Evolutionary conservation across 1,139 yeast genomes (phyloP), one percentile per base, ranked within the genome.

Genomic region (Hyphopichia khmerensis): DNA sequence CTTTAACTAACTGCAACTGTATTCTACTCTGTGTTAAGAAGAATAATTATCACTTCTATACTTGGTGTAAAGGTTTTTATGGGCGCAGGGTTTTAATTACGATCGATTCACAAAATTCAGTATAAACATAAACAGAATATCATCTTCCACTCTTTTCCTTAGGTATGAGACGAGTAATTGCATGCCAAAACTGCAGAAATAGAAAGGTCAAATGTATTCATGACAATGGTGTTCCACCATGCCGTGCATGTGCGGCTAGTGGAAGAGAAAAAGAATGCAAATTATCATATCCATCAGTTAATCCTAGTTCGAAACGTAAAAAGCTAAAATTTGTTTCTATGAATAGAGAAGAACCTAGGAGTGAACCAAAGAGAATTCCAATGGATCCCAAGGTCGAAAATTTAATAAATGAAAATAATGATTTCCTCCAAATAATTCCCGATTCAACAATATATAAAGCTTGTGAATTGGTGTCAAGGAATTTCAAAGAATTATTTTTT

Each of bases 191-290:
- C 6, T 23, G 8, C 19, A 35, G 37, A 23, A n/a, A 24, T 7
- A n/a, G 37, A 15, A 35, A 35, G 15, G 27, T 35, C 30, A 35
- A 35, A 13, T 35, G 37, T 23, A n/a, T 35, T 10, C 37, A 35
- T 24, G 37, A n/a, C n/a, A n/a, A 35, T 13, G 37, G 37, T 9
- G 19, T 10, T 14, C 30, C 37, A 10, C 37, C 37, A 15, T 35
- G 37, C 15, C 26, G 30, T 4, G 37, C 29, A 16, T 35, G 37
- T 15, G 27, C 14, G 3, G 16, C 27, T 6, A 35, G 19, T 18
- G 37, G 37, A 10, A 35, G 14, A 35, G 29, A 15, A 4, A n/a
- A n/a, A 23, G n/a, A 23, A n/a, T 35, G 37, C 15, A 13, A 35
- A 15, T 35, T 35, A 26, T 13, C 27, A 9, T 35, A 23, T 15